phyloP scores from a whole-genome alignment of 192 early-diverging fungal genomes.

The Entomortierella parvispora region DNA sequence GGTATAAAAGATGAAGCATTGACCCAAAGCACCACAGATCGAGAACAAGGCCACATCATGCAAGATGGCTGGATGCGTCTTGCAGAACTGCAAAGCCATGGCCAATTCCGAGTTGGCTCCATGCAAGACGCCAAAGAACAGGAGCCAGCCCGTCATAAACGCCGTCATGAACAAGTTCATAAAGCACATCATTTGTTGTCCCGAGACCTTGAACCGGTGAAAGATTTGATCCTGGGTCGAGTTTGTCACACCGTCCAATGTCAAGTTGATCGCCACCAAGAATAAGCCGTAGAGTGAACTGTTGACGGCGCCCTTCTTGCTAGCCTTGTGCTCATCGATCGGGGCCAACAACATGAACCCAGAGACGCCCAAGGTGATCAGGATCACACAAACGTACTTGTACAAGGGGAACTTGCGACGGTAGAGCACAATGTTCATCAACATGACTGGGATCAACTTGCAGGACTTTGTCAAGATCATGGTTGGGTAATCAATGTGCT shows the following conservation, averaged over 20 bases:
- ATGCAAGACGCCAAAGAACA: slow-evolving; percentile 71
- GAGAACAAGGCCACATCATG: slow-evolving; percentile 90
- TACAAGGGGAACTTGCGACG: slow-evolving; percentile 85
- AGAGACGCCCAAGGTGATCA: slow-evolving; percentile 93
- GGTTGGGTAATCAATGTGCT: slow-evolving; percentile 97
- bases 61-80: slow-evolving; percentile 81
- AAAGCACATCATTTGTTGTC: slow-evolving; percentile 97
- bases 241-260: slow-evolving; percentile 95
- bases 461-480: slow-evolving; percentile 97
- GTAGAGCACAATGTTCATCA: slow-evolving; percentile 96
- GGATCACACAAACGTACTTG: slow-evolving; percentile 87
- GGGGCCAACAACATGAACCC: slow-evolving; percentile 91
- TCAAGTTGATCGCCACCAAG: slow-evolving; percentile 85
- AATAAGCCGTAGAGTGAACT: slow-evolving; percentile 84
- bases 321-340: slow-evolving; percentile 42
- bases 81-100: slow-evolving; percentile 78
- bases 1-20: slow-evolving; percentile 98
- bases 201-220: slow-evolving; percentile 80
- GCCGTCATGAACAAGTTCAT: slow-evolving; percentile 90
- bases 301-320: slow-evolving; percentile 57
- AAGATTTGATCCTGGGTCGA: slow-evolving; percentile 97
- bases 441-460: slow-evolving; percentile 94
- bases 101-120: slow-evolving; percentile 72
- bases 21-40: slow-evolving; percentile 93
- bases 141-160: slow-evolving; percentile 80